Base-by-base conservation (phyloP, 2,329 filamentous ascomycete genomes). In the Fusarium compactum region DNA sequence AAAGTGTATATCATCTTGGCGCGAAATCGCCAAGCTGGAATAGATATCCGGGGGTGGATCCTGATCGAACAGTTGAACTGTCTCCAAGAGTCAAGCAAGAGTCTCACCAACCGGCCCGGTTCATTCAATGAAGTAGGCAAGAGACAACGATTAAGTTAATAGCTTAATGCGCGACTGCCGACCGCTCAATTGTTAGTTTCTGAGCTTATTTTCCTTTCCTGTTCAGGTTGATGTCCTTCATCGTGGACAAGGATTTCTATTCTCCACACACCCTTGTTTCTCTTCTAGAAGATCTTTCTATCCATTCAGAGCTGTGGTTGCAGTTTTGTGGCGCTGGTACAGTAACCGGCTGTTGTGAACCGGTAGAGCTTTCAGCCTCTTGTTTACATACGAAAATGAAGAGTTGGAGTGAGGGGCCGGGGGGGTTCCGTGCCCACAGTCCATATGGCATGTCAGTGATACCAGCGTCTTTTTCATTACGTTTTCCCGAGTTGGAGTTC, bases 381-480 rank as follows among this genome's bases (percentile, higher is more conserved):
- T 46, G 3, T 24, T 27, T 11, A 24, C 27, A 29, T 29, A 29
- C 29, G 43, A 38, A 30, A 46, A 25, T 22, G 24, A 45, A n/a
- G 29, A 18, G 22, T 30, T 20, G 16, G 18, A 63, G 22, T 41
- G 63, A 62, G 56, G 46, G 44, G 56, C 62, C 60, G 65, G 65
- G 11, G 11, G 45, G 30, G 38, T 47, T 67, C 67, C 67, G 66
- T 69, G 60, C 59, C 66, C 63, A 61, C 63, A 50, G 45, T 41
- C 43, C 29, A 20, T 29, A 43, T 60, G 48, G 45, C 52, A 60
- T 56, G 48, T 48, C 53, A 43, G 47, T 55, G 47, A 62, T 65
- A 62, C 54, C 51, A 64, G 40, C 40, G 38, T 61, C 45, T 56
- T 70, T 74, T 75, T 50, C 62, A 75, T 75, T 75, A 75, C 73